A percentile compares a stretch with the other conserved stretches of the same genome.
Conservation (phyloP, 2,329 filamentous ascomycete genomes). For the Grosmannia serpens region DNA sequence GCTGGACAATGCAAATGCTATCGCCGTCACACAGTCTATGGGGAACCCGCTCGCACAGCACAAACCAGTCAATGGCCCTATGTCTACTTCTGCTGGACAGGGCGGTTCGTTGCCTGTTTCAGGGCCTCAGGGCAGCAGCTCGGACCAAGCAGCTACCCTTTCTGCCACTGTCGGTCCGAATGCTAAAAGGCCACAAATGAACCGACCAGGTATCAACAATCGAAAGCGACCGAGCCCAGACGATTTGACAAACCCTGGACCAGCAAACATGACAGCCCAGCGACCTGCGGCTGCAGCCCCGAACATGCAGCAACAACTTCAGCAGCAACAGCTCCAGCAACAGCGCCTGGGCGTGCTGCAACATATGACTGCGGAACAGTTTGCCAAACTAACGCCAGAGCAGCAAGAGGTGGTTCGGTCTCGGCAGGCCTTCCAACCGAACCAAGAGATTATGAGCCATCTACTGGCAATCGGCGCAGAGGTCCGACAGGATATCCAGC, state of each 20-base stretch:
- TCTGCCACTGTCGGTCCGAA: neutral
- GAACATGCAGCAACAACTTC: slow-evolving; percentile 8
- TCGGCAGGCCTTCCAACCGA: slow-evolving; percentile 15
- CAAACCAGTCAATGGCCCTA: neutral
- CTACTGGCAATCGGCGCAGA: slow-evolving; percentile 21
- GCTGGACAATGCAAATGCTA: neutral
- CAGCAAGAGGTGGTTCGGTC: slow-evolving; percentile 21
- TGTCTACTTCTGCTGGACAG: neutral
- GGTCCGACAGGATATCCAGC: slow-evolving; percentile 21
- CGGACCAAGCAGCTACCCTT: neutral
- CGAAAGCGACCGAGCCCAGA: slow-evolving; percentile 9
- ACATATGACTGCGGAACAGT: slow-evolving; percentile 22
- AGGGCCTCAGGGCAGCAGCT: neutral
- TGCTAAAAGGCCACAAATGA: neutral
- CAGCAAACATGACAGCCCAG: neutral
- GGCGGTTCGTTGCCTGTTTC: neutral
- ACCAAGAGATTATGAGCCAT: slow-evolving; percentile 26
- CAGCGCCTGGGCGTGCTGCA: slow-evolving; percentile 16
- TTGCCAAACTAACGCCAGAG: slow-evolving; percentile 31
- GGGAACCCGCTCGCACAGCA: neutral
- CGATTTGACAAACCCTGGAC: neutral
- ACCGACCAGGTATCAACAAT: neutral
- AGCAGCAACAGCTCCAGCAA: slow-evolving; percentile 13
- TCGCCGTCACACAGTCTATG: neutral
- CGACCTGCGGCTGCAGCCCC: neutral